Evolutionary conservation across 306 rosid species (phyloP), one percentile per base, ranked within the genome.

Genomic region (Amphicarpaea edgeworthii): DNA sequence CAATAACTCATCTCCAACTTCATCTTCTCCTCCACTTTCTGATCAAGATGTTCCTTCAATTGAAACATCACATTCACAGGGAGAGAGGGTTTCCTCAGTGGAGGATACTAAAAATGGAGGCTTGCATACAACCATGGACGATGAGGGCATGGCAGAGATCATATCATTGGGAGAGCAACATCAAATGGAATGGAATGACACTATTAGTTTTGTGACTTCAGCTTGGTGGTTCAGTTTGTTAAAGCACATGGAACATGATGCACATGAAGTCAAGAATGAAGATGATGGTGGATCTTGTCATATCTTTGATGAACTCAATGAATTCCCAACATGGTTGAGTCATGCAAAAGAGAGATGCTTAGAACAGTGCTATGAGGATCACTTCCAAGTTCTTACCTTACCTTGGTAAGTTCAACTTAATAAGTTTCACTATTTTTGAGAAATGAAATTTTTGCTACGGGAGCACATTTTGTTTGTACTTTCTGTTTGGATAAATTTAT

Each of bases 131-230:
- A 77, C 92, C 9, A 82, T 94, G 86, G 96, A 89, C 30, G 97
- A 92, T 40, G 90, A 87, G 63, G 92, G 82, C 71, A 88, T 90
- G 86, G 93, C 86, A 30, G 90, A 94, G 85, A 88, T 90, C 54
- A 82, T 85, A 67, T 85, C 86, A 40, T 46, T 94, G 3, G 95
- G 92, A 19, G 93, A 92, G 46, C 88, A 82, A 63, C 87, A 90
- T 78, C 86, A 92, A 80, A 90, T 86, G 86, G 96, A 90, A 72
- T 92, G 88, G 93, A 82, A 83, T 76, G 97, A 92, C 78, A 86
- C 89, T 15, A 68, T 87, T 83, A 88, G 83, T 68, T 65, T 86
- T 55, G 82, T 85, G 40, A 88, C 90, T 20, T 86, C 97, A 72
- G 89, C 89, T 21, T 79, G 87, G 89, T 94, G 97, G 95, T 80